Conservation (phyloP, 768 basidiomycete species). For the Boletus rubescentipes region DNA sequence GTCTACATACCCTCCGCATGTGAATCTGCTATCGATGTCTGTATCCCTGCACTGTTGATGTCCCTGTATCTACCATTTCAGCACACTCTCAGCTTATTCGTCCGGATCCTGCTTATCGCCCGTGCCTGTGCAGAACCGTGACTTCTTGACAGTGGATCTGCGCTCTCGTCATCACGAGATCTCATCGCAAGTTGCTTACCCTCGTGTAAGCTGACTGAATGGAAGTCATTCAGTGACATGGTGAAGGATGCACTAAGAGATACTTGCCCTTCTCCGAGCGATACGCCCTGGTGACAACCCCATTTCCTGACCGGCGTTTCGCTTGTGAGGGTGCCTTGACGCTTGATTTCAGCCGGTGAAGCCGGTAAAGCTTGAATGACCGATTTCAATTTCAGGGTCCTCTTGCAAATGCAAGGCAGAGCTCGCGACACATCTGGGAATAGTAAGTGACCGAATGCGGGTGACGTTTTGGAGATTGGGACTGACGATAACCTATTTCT, state of each 20-base stretch:
- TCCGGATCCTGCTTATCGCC: slow-evolving; percentile 16
- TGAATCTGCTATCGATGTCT: slow-evolving; percentile 20
- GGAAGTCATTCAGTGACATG: neutral
- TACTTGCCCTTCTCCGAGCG: neutral
- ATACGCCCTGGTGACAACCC: neutral
- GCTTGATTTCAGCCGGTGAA: neutral
- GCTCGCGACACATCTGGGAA: neutral
- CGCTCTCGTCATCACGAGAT: slow-evolving; percentile 6
- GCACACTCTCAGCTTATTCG: slow-evolving; percentile 15
- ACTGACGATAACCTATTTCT: slow-evolving; percentile 11
- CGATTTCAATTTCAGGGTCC: slow-evolving; percentile 6
- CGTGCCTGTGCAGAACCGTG: slow-evolving; percentile 8
- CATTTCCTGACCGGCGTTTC: neutral
- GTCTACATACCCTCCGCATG: slow-evolving; percentile 27
- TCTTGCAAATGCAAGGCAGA: neutral
- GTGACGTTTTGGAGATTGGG: neutral
- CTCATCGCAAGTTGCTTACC: slow-evolving; percentile 2
- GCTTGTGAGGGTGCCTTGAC: neutral
- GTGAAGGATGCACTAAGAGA: neutral
- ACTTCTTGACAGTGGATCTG: neutral
- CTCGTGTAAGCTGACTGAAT: slow-evolving; percentile 8
- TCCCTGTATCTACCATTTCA: slow-evolving; percentile 25
- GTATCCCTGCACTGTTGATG: slow-evolving; percentile 27
- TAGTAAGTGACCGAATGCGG: slow-evolving; percentile 14
- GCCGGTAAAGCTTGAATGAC: neutral